Evolutionary conservation across 2,329 filamentous ascomycete genomes (phyloP).

Genomic region (Penicillium rolfsii): DNA sequence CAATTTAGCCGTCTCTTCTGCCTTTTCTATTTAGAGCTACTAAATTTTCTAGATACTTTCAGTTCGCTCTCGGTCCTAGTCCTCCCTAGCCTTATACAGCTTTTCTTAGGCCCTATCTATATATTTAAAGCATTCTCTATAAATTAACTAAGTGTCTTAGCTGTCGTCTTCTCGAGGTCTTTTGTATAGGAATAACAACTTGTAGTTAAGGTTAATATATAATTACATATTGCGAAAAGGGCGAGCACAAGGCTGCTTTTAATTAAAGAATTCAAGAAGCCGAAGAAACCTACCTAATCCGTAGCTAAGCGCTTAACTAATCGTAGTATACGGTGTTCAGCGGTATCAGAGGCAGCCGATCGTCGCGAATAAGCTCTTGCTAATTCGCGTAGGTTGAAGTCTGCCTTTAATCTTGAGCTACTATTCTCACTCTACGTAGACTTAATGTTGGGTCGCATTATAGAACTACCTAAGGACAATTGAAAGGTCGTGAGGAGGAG

Average conservation of each 20-base stretch:
- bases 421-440: not conserved
- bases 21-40: not conserved
- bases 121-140: not conserved
- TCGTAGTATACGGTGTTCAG: not conserved
- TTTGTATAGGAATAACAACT: not conserved
- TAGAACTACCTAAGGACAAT: too few relatives aligned
- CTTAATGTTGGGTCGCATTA: not conserved
- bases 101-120: not conserved
- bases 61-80: constrained; percentile 1
- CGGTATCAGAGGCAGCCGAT: not conserved
- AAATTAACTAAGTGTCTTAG: not conserved
- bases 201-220: not conserved
- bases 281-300: too few relatives aligned
- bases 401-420: not conserved
- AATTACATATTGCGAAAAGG: not conserved
- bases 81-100: not conserved
- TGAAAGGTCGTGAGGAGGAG: not conserved
- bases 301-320: too few relatives aligned
- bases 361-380: not conserved
- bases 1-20: not conserved
- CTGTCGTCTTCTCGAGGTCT: not conserved
- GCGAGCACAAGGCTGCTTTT: not conserved
- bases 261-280: too few relatives aligned
- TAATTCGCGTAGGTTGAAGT: not conserved
- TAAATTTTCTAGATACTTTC: not conserved